Base-by-base conservation (phyloP, 805 yeast genomes). In the Kluyveromyces siamensis region DNA sequence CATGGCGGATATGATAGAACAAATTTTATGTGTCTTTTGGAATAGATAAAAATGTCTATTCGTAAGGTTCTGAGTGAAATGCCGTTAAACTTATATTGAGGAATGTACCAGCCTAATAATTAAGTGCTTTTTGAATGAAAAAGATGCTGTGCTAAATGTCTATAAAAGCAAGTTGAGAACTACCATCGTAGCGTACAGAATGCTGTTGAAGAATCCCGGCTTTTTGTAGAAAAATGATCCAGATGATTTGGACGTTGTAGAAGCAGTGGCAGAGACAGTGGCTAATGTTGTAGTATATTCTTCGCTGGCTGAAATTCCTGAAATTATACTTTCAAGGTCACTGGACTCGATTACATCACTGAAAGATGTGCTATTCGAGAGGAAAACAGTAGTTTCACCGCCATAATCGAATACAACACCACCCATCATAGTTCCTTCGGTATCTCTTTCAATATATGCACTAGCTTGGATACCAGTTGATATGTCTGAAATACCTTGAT, bases 391-490 rank as follows among this genome's bases (percentile, higher is more conserved):
- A 16, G 79, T 82, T 41, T 70, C 71, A 40, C 88, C 88, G 53
- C 73, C 72, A 47, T 76, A 65, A 50, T 77, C 86, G 56, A 84
- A 83, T 7, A 79, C 74, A 44, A 82, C 88, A 63, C 90, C 91
- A 50, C 91, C 91, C 48, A 55, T 69, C 87, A 82, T 81, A 17
- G 74, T 67, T 8, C 69, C 58, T 9, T 55, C 47, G 44, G 75
- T 71, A 45, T 77, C 75, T 72, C 91, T 77, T 50, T 69, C 61
- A 46, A 83, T 69, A 59, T 74, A 79, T 38, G 83, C 88, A 38
- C 68, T 62, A 33, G 75, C 72, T 50, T 72, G 77, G 45, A 84
- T 61, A 52, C 93, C 93, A 13, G 73, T 66, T 40, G 76, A 76
- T 55, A 84, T 74, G 57, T 77, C 75, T 48, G 69, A 83, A 41